Evolutionary conservation across 352 stramenopile species (phyloP), one percentile per base, ranked within the genome.

Genomic region (Phytophthora nicotianae): DNA sequence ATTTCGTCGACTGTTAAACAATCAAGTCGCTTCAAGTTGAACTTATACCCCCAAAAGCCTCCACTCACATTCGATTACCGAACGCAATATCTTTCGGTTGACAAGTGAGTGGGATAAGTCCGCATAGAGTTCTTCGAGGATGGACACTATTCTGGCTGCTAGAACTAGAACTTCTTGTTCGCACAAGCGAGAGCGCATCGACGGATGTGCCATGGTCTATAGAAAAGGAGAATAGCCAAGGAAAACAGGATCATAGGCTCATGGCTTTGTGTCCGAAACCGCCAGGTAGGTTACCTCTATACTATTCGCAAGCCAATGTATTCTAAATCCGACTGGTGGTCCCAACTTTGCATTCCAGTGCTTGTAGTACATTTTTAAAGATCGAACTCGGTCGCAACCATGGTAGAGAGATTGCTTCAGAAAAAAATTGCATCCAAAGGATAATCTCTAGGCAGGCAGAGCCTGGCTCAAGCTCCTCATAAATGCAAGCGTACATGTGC

Each of bases 11-110:
- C 32, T 43, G 32, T 50, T 56, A 43, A 62, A 56, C 55, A 62
- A 54, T 56, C 45, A 63, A 54, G 53, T 37, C 19, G n/a, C 54
- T 62, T 62, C 56, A 63, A 50, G 46, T 56, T 63, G 46, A 57
- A 63, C 45, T 19, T 50, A 43, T 24, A 10, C 5, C 16, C 5
- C 16, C 42, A 16, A 23, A 16, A 38, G 32, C 5, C 11, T n/a
- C 13, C 56, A 57, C 33, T 21, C 35, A 21, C n/a, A 50, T 38
- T 56, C 45, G 55, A 54, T 63, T 26, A 41, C 21, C 16, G 16
- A 23, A 50, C 26, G 20, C 27, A 41, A 48, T 11, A 47, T 19
- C 17, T 41, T 52, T 45, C 40, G 13, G 24, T 29, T 7, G 24
- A 11, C 29, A 14, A 8, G 8, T 1, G 29, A 35, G 29, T 35